These are phyloP conservation scores for Fusarium domesticum DNA, from an alignment of 2,329 filamentous ascomycete genomes.

Conservation along the genomic window DNA sequence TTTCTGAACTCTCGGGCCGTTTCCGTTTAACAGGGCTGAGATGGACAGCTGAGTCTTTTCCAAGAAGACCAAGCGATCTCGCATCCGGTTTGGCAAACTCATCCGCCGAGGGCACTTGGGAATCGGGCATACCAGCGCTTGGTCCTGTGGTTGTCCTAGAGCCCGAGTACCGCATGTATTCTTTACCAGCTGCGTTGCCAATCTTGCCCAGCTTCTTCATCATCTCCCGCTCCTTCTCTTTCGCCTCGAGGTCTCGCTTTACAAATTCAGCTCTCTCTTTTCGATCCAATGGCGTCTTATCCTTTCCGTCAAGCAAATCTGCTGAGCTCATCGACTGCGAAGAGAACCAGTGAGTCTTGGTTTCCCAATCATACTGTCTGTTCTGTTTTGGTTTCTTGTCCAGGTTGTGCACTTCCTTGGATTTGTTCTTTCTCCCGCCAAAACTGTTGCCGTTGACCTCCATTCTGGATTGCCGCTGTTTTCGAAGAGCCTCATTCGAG, in stretches of 20 bases:
- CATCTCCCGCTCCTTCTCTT: conserved; percentile 71
- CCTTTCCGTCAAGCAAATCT: conserved; percentile 63
- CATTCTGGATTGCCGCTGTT: conserved; percentile 62
- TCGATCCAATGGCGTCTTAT: conserved; percentile 54
- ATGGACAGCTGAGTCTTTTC: conserved; percentile 45
- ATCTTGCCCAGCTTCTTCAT: conserved; percentile 63
- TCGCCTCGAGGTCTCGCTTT: conserved; percentile 60
- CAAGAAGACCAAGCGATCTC: conserved; percentile 34
- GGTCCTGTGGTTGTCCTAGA: conserved; percentile 10
- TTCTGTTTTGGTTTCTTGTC: conserved; percentile 14
- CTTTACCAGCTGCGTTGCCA: conserved; percentile 63
- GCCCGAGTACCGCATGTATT: conserved; percentile 60
- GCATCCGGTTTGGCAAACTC: conserved; percentile 42
- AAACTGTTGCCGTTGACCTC: conserved; percentile 72
- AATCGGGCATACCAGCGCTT: conserved; percentile 10
- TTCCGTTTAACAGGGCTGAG: conserved; percentile 62
- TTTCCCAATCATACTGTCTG: conserved; percentile 53
- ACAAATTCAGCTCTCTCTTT: conserved; percentile 64
- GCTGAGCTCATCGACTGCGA: conserved; percentile 52
- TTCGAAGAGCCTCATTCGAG: conserved; percentile 75
- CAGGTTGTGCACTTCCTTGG: conserved; percentile 22
- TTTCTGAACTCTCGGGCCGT: conserved; percentile 40
- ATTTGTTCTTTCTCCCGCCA: conserved; percentile 33
- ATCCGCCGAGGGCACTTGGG: conserved; percentile 24
- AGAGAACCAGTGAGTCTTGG: conserved; percentile 57